These are phyloP conservation scores for Amaranthus palmeri DNA, from an alignment of 148 eudicot species.

Conservation along the genomic window DNA sequence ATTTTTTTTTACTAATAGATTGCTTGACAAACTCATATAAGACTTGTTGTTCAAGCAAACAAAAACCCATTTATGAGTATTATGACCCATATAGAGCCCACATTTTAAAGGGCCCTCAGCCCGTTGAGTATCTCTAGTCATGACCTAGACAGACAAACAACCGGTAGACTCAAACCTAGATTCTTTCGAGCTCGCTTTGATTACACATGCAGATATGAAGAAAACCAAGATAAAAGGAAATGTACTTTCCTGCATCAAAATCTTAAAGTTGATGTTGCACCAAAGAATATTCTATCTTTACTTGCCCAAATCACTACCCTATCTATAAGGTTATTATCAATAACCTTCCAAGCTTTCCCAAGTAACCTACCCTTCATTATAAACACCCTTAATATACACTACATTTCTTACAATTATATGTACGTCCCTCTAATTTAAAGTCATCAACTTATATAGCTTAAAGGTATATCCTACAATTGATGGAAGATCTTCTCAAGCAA, in stretches of 20 bases:
- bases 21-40: too few species aligned
- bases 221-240: conserved; percentile 23
- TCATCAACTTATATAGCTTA: neutral
- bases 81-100: too few species aligned
- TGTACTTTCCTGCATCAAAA: conserved; percentile 22
- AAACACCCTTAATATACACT: conserved; percentile 2
- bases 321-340: neutral
- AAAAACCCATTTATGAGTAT: too few species aligned
- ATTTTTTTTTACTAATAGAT: too few species aligned
- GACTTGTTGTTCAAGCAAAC: too few species aligned
- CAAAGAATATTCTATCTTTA: conserved; percentile 35
- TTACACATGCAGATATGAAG: too few species aligned
- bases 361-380: neutral
- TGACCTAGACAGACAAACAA: too few species aligned
- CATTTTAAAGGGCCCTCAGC: too few species aligned
- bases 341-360: conserved; percentile 10
- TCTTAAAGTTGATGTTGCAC: conserved; percentile 13
- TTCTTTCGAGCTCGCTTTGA: too few species aligned
- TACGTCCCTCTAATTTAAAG: neutral
- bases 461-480: conserved; percentile 11
- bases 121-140: too few species aligned
- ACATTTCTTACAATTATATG: conserved; percentile 12
- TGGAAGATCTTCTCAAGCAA: conserved; percentile 32
- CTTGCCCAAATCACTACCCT: conserved; percentile 25
- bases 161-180: too few species aligned